A percentile compares a stretch with the other conserved stretches of the same genome.
Conservation (phyloP, 345 rosid genomes). For the Moricandia moricandioides region DNA sequence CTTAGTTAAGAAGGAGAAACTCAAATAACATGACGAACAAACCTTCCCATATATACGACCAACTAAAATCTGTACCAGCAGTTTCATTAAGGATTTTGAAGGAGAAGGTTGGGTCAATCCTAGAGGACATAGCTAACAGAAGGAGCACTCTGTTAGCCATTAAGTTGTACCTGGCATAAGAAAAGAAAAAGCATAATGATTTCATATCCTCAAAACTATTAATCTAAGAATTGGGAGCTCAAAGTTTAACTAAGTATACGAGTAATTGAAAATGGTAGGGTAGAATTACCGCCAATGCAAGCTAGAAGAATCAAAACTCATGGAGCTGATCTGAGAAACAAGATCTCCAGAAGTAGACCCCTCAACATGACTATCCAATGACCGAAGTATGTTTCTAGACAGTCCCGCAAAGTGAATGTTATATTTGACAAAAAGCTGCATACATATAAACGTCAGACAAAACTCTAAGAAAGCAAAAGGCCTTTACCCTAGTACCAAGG, state of each 20-base stretch:
- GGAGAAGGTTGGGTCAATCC: constrained; percentile 64
- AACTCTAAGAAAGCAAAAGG: neutral
- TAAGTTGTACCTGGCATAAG: constrained; percentile 72
- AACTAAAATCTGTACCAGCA: constrained; percentile 58
- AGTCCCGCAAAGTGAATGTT: constrained; percentile 91
- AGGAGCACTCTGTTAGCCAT: constrained; percentile 98
- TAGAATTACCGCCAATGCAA: constrained; percentile 90
- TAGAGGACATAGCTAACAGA: constrained; percentile 86
- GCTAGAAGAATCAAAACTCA: constrained; percentile 87
- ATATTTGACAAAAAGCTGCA: constrained; percentile 97
- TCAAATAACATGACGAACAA: constrained; percentile 7
- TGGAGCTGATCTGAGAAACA: constrained; percentile 79
- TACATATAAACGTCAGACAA: constrained; percentile 18
- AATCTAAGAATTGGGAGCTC: constrained; percentile 18
- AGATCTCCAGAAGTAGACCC: constrained; percentile 67
- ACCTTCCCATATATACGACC: constrained; percentile 7
- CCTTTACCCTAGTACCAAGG: neutral
- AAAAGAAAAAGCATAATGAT: constrained; percentile 2
- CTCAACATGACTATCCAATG: constrained; percentile 55
- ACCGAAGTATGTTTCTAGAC: constrained; percentile 70
- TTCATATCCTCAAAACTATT: neutral
- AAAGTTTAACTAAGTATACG: constrained; percentile 2
- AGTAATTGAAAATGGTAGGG: constrained; percentile 9
- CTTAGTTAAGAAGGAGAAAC: constrained; percentile 13
- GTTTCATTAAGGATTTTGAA: constrained; percentile 77